These are phyloP conservation scores for Solanum ahanhuiri DNA, from an alignment of 257 asterid genomes.

Conservation along the genomic window DNA sequence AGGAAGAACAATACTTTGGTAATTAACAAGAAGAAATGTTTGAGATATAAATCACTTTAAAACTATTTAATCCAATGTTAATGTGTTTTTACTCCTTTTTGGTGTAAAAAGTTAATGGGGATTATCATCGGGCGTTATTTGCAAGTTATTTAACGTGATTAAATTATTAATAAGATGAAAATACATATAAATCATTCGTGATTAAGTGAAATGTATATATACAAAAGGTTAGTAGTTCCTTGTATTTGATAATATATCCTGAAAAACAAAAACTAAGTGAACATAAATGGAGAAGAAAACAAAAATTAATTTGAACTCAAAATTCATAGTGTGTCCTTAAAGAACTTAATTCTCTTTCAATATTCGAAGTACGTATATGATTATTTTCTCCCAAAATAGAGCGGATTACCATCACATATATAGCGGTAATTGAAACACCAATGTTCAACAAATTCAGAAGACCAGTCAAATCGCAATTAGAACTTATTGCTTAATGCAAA, in stretches of 20 bases:
- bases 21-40: background rate
- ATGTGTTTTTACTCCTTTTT: background rate
- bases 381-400: background rate
- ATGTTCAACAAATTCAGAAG: background rate
- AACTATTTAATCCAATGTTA: background rate
- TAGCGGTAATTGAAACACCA: background rate
- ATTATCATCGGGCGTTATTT: background rate
- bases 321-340: background rate
- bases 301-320: background rate
- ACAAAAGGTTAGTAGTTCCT: fast-evolving
- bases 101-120: background rate
- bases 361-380: no score
- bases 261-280: no score
- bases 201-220: background rate
- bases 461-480: background rate
- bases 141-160: background rate
- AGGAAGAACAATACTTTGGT: background rate
- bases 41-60: background rate
- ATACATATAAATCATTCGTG: background rate
- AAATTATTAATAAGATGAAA: background rate
- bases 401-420: background rate
- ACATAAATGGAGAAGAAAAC: background rate
- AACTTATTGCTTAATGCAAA: background rate
- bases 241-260: background rate
- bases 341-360: background rate